These are phyloP conservation scores for Russula emetica DNA, from an alignment of 768 basidiomycete species.

Conservation along the genomic window DNA sequence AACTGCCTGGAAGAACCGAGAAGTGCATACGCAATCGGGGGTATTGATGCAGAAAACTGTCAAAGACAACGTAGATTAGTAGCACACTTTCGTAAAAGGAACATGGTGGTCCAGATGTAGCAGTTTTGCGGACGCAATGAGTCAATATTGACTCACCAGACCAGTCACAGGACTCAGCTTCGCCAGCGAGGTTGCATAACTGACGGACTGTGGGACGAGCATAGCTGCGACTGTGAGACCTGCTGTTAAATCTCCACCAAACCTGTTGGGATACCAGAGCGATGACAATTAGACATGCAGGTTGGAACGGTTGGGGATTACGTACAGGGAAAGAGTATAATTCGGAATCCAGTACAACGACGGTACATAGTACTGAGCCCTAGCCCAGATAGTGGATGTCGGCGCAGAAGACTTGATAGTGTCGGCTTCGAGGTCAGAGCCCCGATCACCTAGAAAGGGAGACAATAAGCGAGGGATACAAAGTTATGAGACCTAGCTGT, in stretches of 20 bases:
- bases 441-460: not conserved
- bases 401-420: not conserved
- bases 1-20: constrained; percentile 80
- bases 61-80: not conserved
- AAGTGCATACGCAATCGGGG: constrained; percentile 85
- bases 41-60: constrained; percentile 81
- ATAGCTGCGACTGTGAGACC: constrained; percentile 83
- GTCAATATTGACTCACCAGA: constrained; percentile 48
- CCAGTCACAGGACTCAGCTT: constrained; percentile 82
- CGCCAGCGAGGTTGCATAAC: constrained; percentile 86
- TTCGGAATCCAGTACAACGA: constrained; percentile 75
- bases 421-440: constrained; percentile 6
- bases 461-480: not conserved
- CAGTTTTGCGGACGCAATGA: not conserved
- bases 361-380: constrained; percentile 72
- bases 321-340: constrained; percentile 66
- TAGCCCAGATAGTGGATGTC: constrained; percentile 35
- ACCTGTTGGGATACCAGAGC: constrained; percentile 38
- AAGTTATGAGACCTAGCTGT: not conserved
- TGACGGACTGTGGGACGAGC: constrained; percentile 84
- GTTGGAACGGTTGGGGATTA: constrained; percentile 20
- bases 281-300: constrained; percentile 33
- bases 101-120: too few species aligned
- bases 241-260: constrained; percentile 72
- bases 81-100: not conserved